Conservation (phyloP, 176 grass and related monocot genomes). For the Saccharum officinarum region DNA sequence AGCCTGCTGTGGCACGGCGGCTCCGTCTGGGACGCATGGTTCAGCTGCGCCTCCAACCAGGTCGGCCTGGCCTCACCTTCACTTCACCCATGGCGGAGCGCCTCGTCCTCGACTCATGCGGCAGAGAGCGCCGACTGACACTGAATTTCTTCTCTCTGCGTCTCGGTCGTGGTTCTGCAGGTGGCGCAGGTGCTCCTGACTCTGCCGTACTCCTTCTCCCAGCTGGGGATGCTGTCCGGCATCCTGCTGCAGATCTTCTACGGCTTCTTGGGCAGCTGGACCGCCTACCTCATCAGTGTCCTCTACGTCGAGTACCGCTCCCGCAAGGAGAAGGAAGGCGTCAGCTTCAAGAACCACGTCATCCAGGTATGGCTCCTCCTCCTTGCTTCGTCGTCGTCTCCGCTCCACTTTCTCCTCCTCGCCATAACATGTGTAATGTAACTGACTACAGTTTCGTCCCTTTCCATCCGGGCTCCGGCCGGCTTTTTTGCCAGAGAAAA, state of each 20-base stretch:
- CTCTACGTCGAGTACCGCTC: constrained; percentile 77
- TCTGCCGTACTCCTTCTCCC: constrained; percentile 76
- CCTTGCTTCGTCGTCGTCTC: not conserved
- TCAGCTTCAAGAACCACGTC: constrained; percentile 76
- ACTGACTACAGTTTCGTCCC: constrained; percentile 37
- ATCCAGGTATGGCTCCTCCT: constrained; percentile 45
- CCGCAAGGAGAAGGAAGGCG: constrained; percentile 72
- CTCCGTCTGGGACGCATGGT: constrained; percentile 98
- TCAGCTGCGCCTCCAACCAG: constrained; percentile 99
- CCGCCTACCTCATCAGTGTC: constrained; percentile 77
- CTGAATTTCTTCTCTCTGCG: not conserved
- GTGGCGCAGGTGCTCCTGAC: constrained; percentile 77
- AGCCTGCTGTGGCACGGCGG: constrained; percentile 93
- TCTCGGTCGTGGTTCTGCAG: constrained; percentile 17
- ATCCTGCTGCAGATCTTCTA: constrained; percentile 73
- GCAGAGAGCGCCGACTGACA: not conserved
- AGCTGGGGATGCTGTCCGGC: constrained; percentile 70
- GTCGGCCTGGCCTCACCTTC: not conserved
- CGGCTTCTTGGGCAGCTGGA: constrained; percentile 73
- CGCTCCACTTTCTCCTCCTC: constrained; percentile 1
- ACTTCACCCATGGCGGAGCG: not conserved
- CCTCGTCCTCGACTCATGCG: too few species aligned
- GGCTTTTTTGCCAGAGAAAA: not conserved
- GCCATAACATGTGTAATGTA: not conserved
- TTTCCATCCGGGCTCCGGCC: not conserved